Base-by-base conservation (phyloP, 1,284 basidiomycete species). In the Heimioporus retisporus region DNA sequence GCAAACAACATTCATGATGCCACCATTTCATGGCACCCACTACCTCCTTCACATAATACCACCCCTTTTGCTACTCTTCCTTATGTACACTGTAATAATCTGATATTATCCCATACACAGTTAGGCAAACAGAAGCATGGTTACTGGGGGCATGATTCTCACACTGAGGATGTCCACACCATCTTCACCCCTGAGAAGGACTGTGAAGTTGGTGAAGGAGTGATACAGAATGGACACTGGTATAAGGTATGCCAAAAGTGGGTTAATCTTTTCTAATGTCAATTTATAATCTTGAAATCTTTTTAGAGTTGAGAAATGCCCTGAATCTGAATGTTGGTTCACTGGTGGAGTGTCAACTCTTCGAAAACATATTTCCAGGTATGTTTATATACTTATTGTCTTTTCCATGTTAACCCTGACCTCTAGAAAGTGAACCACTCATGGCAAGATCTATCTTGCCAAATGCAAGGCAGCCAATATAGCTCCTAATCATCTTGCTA, bases 391-490 rank as follows among this genome's bases (percentile, higher is more conserved):
- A 11, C 25, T 57, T 23, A 57, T 21, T 25, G 15, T 44, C 43
- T 44, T 44, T 19, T 57, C 16, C 19, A n/a, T 57, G 42, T 43
- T n/a, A 25, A 16, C 25, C 4, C 15, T 25, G 4, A 13, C 42
- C 35, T n/a, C 6, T 43, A 57, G 55, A 25, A 57, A 57, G 16
- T 57, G 40, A 40, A 18, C n/a, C 44, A 43, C 55, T 15, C 40
- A 43, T 57, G 55, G 55, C 21, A 57, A 57, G 21, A 57, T 57
- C 8, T 57, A 57, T 43, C 55, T 57, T 23, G 55, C 7, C 23
- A 57, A 57, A 40, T 57, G 42, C 23, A 57, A 57, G 55, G 40
- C 40, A 57, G 40, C 21, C 18, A 25, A 18, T 57, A 43, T 57
- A 11, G 25, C 11, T 5, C 21, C 55, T 11, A 57, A 57, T 40